Evolutionary conservation across 2,329 filamentous ascomycete species (phyloP), one percentile per base, ranked within the genome.

Genomic region (Didymella sp.): DNA sequence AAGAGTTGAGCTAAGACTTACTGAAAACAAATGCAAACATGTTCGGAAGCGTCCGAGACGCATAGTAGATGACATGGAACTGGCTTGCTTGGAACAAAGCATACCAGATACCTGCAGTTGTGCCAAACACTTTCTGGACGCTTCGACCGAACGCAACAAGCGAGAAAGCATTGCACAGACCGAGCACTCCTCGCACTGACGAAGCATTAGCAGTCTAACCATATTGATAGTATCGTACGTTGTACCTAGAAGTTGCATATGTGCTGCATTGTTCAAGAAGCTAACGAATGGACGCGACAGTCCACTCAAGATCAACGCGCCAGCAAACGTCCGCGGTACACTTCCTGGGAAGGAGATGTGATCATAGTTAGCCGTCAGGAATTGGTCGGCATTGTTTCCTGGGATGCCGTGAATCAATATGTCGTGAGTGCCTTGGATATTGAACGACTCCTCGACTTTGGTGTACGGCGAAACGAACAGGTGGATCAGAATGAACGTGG

Each of bases 401-500:
- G 91, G 91, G 1, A 91, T 86, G 22, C 92, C 92, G 73, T 95
- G 92, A 33, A 85, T 84, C 58, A 96, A 77, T 31, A 99, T 89
- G 75, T 99, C 95, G 76, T 98, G 95, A 3, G 88, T 85, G 6
- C 95, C 95, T 76, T 99, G 95, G 56, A 98, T 87, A 75, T 96
- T 96, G 84, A 99, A 98, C 0, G 94, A 98, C 77, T 99, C 95
- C 76, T 99, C 95, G 58, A 99, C 95, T 77, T 99, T 99, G 55
- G 93, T 97, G 79, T 96, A 94, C 0, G 95, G 95, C 11, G 93
- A 87, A 22, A 87, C 74, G 59, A 87, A 71, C 52, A 96, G 85
- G 76, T 96, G 91, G 51, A 89, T 52, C 56, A 90, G 74, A 56
- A 75, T 60, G 45, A 69, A 60, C 4, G 59, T 47, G 4, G 73